Evolutionary conservation across 768 basidiomycete species (phyloP).

Genomic region (Tephrocybe sp.): DNA sequence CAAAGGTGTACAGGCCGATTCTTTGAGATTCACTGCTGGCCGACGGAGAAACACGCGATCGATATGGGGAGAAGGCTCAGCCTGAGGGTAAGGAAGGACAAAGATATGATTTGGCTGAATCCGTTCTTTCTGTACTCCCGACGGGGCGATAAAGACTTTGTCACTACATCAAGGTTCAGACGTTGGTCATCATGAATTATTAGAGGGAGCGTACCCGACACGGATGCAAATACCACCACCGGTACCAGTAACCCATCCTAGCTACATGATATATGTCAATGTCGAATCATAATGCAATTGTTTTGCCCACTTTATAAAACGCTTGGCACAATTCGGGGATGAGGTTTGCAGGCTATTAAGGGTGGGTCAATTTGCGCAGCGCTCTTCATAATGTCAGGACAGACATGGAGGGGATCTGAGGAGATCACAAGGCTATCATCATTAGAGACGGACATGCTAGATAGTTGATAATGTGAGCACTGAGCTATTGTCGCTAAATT

Average conservation of each 20-base stretch:
- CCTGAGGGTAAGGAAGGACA: constrained; percentile 77
- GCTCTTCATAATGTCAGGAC: constrained; percentile 15
- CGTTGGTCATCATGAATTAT: not conserved
- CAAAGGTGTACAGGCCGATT: constrained; percentile 85
- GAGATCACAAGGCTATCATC: constrained; percentile 57
- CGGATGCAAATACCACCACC: constrained; percentile 81
- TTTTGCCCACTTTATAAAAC: constrained; percentile 59
- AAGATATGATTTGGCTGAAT: constrained; percentile 85
- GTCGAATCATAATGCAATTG: not conserved
- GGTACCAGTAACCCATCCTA: constrained; percentile 93
- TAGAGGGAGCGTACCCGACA: constrained; percentile 42
- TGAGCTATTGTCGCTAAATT: not conserved
- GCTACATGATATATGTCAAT: constrained; percentile 25
- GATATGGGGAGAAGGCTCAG: constrained; percentile 54
- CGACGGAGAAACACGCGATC: constrained; percentile 78
- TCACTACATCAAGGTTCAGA: constrained; percentile 38
- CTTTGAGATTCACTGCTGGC: constrained; percentile 68
- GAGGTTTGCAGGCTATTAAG: constrained; percentile 83
- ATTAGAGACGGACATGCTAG: constrained; percentile 21
- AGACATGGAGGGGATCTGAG: constrained; percentile 59
- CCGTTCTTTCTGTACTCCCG: constrained; percentile 88
- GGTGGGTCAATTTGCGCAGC: constrained; percentile 3
- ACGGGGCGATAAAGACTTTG: constrained; percentile 83
- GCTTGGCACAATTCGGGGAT: constrained; percentile 82
- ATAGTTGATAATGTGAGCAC: not conserved